Evolutionary conservation across 2,329 filamentous ascomycete genomes (phyloP), one percentile per base, ranked within the genome.

Genomic region (Fusarium dimerum): DNA sequence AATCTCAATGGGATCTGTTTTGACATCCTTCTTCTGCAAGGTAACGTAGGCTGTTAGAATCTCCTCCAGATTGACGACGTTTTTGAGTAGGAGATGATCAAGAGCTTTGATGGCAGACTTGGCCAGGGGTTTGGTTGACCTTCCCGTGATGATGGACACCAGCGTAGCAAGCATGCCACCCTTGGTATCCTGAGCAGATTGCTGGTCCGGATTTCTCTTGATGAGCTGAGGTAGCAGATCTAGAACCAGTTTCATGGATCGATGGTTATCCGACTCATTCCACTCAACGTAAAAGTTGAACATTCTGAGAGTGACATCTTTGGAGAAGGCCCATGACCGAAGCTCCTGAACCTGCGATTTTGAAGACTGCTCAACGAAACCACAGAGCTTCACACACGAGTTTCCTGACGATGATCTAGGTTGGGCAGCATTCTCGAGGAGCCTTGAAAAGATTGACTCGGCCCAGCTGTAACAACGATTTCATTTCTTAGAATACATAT

Each of bases 101-200:
- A 90, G 72, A 15, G 81, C 81, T 63, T 86, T 85, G 55, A 91
- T 80, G 7, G 86, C 83, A 36, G 87, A 87, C 66, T 90, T 90
- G 40, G 85, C 84, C 47, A 86, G 76, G 10, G 85, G 80, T 57
- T 82, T 85, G 15, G 84, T 77, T 34, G 83, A 83, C 54, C 82
- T 77, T 51, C 82, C 79, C 18, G 79, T 77, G 40, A 89, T 78
- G 13, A 87, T 82, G 2, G 81, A 78, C 15, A 88, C 64, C 7
- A 86, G 76, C 6, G 73, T 79, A 26, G 76, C 68, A 15, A 86
- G 62, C 7, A 87, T 73, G 15, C 65, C 66, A 16, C 66, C 60
- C 60, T 79, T 81, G 32, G 79, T 72, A 4, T 66, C 54, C 12
- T 60, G 63, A 3, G 72, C 71, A 17, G 66, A 67, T n/a, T 68